A percentile compares a stretch with the other conserved stretches of the same genome.
Evolutionary conservation across 2,329 filamentous ascomycete genomes (phyloP).

Genomic region (Dothistroma septosporum): DNA sequence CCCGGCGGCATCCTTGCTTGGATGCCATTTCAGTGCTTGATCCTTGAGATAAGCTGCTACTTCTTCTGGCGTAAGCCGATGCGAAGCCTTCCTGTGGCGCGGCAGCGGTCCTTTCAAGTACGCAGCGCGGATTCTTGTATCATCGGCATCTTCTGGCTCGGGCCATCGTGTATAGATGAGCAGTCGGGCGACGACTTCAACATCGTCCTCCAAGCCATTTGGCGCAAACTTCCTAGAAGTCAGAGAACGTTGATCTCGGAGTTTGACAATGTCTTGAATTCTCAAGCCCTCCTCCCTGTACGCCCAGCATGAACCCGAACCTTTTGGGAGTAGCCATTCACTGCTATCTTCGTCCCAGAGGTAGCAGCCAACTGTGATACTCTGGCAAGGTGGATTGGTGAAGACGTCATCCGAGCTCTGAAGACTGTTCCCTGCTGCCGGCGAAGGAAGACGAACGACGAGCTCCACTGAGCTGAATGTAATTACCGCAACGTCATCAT

Average conservation of each 20-base stretch:
- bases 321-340: background rate
- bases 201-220: too few relatives aligned
- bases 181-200: background rate
- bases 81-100: background rate
- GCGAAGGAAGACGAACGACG: background rate
- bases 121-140: background rate
- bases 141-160: background rate
- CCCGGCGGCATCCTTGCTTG: background rate
- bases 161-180: background rate
- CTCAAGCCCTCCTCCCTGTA: too few relatives aligned
- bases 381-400: background rate
- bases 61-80: background rate
- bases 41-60: background rate
- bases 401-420: background rate
- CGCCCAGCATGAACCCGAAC: too few relatives aligned
- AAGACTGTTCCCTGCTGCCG: background rate
- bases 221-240: too few relatives aligned
- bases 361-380: background rate
- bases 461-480: too few relatives aligned
- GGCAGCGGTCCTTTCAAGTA: background rate
- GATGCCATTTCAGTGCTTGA: background rate
- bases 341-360: too few relatives aligned
- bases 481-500: too few relatives aligned
- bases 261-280: too few relatives aligned
- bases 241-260: too few relatives aligned